Conservation (phyloP, 306 rosid genomes). For the Mimosa bimucronata region DNA sequence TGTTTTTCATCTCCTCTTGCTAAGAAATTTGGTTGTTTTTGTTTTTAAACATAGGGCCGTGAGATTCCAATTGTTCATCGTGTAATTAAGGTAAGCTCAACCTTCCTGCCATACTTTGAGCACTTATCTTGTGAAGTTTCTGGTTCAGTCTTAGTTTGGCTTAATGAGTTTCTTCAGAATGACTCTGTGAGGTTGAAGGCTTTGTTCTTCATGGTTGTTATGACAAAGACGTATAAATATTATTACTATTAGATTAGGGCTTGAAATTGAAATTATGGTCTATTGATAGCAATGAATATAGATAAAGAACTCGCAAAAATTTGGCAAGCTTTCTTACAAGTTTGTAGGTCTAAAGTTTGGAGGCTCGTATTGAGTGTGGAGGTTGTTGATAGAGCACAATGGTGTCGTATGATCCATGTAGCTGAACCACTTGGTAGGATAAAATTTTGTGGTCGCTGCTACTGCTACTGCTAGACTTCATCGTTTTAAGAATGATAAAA, state of each 20-base stretch:
- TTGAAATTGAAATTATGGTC: neutral
- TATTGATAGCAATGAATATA: neutral
- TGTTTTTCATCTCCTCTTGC: neutral
- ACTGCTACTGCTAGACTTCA: neutral
- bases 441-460: neutral
- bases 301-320: neutral
- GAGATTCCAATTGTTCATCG: constrained; percentile 88
- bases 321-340: neutral
- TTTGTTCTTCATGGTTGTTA: neutral
- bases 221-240: neutral
- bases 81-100: constrained; percentile 62
- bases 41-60: constrained; percentile 53
- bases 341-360: neutral
- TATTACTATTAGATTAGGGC: neutral
- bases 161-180: neutral
- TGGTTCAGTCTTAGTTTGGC: neutral
- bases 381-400: too few relatives aligned
- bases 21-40: neutral
- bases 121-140: constrained; percentile 5
- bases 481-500: neutral
- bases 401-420: too few relatives aligned
- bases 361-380: neutral
- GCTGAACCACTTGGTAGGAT: too few relatives aligned
- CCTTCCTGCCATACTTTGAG: neutral
- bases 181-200: neutral